phyloP scores from a whole-genome alignment of 2,329 filamentous ascomycete genomes.

The Rhynchosporium agropyri region DNA sequence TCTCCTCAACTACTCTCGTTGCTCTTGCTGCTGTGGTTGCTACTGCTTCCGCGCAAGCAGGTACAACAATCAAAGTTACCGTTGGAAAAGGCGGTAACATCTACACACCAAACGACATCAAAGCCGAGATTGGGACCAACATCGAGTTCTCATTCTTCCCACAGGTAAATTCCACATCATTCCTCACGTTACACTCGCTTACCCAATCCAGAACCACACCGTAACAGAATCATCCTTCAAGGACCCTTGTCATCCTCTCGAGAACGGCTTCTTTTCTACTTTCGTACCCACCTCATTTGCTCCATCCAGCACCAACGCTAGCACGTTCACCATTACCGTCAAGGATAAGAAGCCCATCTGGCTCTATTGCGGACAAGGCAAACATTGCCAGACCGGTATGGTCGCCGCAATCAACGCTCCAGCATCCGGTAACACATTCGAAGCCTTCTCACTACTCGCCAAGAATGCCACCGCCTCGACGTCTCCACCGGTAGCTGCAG shows the following conservation, averaged over 20 bases:
- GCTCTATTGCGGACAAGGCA: constrained; percentile 46
- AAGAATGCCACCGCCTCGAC: constrained; percentile 43
- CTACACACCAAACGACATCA: constrained; percentile 62
- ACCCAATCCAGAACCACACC: constrained; percentile 41
- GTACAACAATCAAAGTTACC: constrained; percentile 58
- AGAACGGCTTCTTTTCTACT: constrained; percentile 44
- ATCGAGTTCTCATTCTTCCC: constrained; percentile 44
- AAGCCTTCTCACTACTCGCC: constrained; percentile 44
- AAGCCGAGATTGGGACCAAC: constrained; percentile 40
- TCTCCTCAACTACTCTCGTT: constrained; percentile 28
- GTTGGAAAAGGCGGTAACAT: constrained; percentile 86
- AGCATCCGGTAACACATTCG: constrained; percentile 44
- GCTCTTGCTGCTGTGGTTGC: constrained; percentile 24
- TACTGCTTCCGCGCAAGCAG: constrained; percentile 36
- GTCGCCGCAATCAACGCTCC: constrained; percentile 51
- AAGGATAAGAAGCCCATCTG: constrained; percentile 47
- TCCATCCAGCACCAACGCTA: constrained; percentile 35
- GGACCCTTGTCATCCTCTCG: constrained; percentile 46
- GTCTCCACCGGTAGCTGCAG: constrained; percentile 42
- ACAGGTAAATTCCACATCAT: constrained; percentile 19
- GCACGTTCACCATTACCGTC: constrained; percentile 46
- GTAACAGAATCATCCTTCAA: constrained; percentile 46
- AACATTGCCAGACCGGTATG: constrained; percentile 55
- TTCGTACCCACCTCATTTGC: constrained; percentile 44
- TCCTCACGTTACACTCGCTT: constrained; percentile 8